Evolutionary conservation across 495 filamentous ascomycete genomes (phyloP), one percentile per base, ranked within the genome.

Genomic region (Talaromyces adpressus): DNA sequence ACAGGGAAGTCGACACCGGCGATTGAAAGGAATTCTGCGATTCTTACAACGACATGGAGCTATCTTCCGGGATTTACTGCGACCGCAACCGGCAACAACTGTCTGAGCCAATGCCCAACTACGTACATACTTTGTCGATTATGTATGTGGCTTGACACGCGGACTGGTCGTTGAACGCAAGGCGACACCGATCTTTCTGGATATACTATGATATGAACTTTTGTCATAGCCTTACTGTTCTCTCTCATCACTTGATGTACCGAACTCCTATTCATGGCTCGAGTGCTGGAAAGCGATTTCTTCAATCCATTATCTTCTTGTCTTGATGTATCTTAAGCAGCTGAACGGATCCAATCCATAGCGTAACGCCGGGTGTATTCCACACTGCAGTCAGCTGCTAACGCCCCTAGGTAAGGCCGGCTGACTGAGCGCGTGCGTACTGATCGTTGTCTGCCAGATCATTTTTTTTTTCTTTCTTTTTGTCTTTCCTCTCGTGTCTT

Each of bases 1-100:
- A 23, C 62, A 82, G 77, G 71, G 89, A 91, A 73, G 84, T 91
- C 69, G 89, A 91, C 75, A 90, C 90, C 32, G 88, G 89, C 45
- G 88, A 91, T 72, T 91, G 73, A 85, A 76, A 32, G 23, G n/a
- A 22, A 14, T 57, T 30, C 16, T 57, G 27, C 53, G 27, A 57
- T n/a, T 7, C 18, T 34, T 54, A 54, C 11, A 14, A 5, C 20
- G 51, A 54, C 20, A 54, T 54, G 51, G 51, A 29, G 51, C 22
- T 54, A 54, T 54, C 51, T 54, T 29, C 29, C n/a, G 29, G 30
- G 23, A 58, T 32, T 18, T 61, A 36, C 18, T 47, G 57, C 57
- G 18, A 59, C 29, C 8, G 18, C 30, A 39, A 36, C 32, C 30
- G 7, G 57, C 30, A 36, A 8, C 8, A 39, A 58, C 6, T 6